These are phyloP conservation scores for Rhypophila decipiens DNA, from an alignment of 495 filamentous ascomycete species.

Conservation along the genomic window DNA sequence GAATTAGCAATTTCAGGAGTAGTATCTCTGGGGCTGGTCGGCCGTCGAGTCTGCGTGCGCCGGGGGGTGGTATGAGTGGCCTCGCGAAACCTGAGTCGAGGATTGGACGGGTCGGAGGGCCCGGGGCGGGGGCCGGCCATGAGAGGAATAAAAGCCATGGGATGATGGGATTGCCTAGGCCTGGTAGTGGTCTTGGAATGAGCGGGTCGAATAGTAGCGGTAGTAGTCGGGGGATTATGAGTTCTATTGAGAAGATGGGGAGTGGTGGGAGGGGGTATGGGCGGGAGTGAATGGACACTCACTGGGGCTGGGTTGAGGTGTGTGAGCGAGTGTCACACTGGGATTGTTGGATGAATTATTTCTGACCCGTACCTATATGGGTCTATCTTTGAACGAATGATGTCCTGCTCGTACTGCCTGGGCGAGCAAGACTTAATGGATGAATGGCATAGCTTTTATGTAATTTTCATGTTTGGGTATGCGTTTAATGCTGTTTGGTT, in stretches of 20 bases:
- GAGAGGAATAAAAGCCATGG: slow-evolving; percentile 37
- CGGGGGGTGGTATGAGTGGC: slow-evolving; percentile 16
- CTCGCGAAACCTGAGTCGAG: slow-evolving; percentile 26
- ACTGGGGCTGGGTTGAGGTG: not conserved
- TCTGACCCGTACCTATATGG: too few species aligned
- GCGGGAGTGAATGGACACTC: not conserved
- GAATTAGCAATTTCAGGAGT: slow-evolving; percentile 9
- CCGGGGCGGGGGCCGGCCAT: slow-evolving; percentile 14
- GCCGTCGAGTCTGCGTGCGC: slow-evolving; percentile 38
- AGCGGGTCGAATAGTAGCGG: slow-evolving; percentile 33
- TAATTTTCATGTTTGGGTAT: too few species aligned
- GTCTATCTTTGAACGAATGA: too few species aligned
- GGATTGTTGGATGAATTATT: not conserved
- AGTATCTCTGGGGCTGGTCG: slow-evolving; percentile 18
- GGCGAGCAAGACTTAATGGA: too few species aligned
- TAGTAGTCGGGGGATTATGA: slow-evolving; percentile 52
- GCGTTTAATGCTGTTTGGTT: too few species aligned
- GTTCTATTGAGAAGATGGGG: slow-evolving; percentile 66
- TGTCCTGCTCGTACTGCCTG: too few species aligned
- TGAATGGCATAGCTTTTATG: too few species aligned
- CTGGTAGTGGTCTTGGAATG: slow-evolving; percentile 35
- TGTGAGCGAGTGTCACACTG: not conserved
- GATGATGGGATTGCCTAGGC: slow-evolving; percentile 36
- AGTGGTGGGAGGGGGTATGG: not conserved
- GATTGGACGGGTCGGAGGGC: slow-evolving; percentile 28